phyloP scores from a whole-genome alignment of 83 land plant species.

The Diphasiastrum complanatum region DNA sequence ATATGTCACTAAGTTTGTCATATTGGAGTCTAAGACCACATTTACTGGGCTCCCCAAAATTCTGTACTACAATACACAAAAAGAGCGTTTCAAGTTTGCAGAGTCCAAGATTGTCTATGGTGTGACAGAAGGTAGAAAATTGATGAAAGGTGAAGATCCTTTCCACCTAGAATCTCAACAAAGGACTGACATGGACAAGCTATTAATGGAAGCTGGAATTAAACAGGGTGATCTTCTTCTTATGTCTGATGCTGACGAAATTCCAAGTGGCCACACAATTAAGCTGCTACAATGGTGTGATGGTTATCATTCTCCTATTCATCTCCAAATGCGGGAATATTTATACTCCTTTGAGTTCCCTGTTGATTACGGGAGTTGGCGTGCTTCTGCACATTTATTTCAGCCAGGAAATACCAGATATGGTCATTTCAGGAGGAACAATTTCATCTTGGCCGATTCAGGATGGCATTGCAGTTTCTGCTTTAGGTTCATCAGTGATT shows the following conservation, averaged over 20 bases:
- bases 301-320: constrained; percentile 56
- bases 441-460: constrained; percentile 61
- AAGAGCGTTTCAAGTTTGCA: constrained; percentile 47
- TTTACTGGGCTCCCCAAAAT: constrained; percentile 77
- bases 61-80: constrained; percentile 44
- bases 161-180: constrained; percentile 48
- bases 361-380: constrained; percentile 68
- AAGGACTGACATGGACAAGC: constrained; percentile 45
- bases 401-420: constrained; percentile 34
- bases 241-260: constrained; percentile 84
- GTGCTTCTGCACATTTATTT: constrained; percentile 54
- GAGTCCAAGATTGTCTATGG: constrained; percentile 45
- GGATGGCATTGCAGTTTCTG: constrained; percentile 99
- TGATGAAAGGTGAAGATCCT: constrained; percentile 37
- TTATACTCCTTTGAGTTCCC: constrained; percentile 86
- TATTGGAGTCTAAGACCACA: constrained; percentile 77
- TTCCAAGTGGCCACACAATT: constrained; percentile 70
- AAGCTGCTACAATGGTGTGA: constrained; percentile 72
- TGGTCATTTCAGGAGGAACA: constrained; percentile 49
- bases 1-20: constrained; percentile 56
- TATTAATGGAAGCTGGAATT: constrained; percentile 54
- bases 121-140: constrained; percentile 28
- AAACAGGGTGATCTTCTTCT: constrained; percentile 55
- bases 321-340: constrained; percentile 69
- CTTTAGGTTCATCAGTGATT: constrained; percentile 54